These are phyloP conservation scores for Fusarium proliferatum DNA, from an alignment of 2,329 filamentous ascomycete species.

Conservation along the genomic window DNA sequence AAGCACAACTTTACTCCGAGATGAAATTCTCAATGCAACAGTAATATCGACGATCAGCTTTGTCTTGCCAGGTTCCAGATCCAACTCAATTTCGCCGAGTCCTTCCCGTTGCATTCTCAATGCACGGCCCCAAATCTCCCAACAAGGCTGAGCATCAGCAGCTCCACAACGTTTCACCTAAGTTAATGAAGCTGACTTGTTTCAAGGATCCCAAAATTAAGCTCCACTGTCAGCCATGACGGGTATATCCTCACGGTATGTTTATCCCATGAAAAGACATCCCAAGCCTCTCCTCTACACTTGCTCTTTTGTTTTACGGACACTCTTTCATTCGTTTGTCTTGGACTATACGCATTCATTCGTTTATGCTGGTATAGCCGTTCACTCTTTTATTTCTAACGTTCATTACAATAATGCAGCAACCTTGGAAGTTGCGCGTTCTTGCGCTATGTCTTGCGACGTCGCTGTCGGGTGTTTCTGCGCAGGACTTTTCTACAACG, in stretches of 20 bases:
- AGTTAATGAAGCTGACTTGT: background rate
- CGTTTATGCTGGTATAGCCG: background rate
- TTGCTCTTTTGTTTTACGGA: background rate
- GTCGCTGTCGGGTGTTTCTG: background rate
- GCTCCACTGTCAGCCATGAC: background rate
- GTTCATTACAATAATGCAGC: background rate
- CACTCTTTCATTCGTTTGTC: background rate
- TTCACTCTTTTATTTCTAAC: background rate
- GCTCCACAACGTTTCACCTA: slow-evolving; percentile 6
- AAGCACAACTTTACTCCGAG: background rate
- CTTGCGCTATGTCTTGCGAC: slow-evolving; percentile 13
- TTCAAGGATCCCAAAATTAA: background rate
- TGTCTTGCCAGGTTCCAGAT: background rate
- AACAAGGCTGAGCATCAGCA: background rate
- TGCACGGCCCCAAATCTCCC: background rate
- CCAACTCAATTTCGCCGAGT: background rate
- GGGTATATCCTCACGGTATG: background rate
- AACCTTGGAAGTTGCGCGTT: slow-evolving; percentile 11
- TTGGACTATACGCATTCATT: background rate
- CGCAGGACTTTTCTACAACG: background rate
- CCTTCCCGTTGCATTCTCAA: background rate
- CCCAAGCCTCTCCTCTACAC: background rate
- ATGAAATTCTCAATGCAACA: background rate
- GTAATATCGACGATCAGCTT: background rate
- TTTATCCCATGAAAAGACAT: slow-evolving; percentile 10